Evolutionary conservation across 805 yeast species (phyloP).

Genomic region (Priceomyces carsonii): DNA sequence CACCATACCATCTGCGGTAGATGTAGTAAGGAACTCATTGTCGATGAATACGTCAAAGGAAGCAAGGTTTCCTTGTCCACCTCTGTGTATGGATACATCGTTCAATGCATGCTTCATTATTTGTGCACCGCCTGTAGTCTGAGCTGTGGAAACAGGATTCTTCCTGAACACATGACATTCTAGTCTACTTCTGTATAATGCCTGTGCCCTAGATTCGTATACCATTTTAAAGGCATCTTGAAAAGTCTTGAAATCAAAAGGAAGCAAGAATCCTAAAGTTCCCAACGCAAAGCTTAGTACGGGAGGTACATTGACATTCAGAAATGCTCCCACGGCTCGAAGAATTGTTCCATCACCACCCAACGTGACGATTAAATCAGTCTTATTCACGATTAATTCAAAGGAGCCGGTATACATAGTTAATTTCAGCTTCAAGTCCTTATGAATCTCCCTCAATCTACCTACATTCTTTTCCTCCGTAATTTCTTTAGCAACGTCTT

Average conservation of each 20-base stretch:
- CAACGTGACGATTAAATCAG: constrained; percentile 80
- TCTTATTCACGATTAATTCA: constrained; percentile 57
- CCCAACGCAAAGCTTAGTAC: constrained; percentile 87
- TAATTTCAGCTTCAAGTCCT: constrained; percentile 23
- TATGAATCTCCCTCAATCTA: constrained; percentile 11
- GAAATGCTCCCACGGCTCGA: constrained; percentile 78
- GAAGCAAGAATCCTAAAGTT: constrained; percentile 84
- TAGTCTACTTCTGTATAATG: constrained; percentile 73
- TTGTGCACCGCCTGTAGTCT: constrained; percentile 6
- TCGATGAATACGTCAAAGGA: constrained; percentile 83
- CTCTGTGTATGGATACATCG: constrained; percentile 86
- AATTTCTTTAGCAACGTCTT: constrained; percentile 74
- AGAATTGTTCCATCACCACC: constrained; percentile 98
- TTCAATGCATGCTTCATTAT: constrained; percentile 79
- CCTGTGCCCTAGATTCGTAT: constrained; percentile 66
- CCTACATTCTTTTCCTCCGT: constrained; percentile 19
- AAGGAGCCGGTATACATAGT: constrained; percentile 58
- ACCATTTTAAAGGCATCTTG: constrained; percentile 63
- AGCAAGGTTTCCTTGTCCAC: constrained; percentile 82
- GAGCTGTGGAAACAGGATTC: constrained; percentile 5
- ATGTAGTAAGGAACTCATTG: constrained; percentile 80
- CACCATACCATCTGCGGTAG: constrained; percentile 89
- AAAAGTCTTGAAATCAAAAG: constrained; percentile 74
- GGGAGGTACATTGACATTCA: constrained; percentile 79
- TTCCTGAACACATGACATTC: constrained; percentile 63